phyloP scores from a whole-genome alignment of 352 stramenopile genomes.

The Globisporangium middletonii region DNA sequence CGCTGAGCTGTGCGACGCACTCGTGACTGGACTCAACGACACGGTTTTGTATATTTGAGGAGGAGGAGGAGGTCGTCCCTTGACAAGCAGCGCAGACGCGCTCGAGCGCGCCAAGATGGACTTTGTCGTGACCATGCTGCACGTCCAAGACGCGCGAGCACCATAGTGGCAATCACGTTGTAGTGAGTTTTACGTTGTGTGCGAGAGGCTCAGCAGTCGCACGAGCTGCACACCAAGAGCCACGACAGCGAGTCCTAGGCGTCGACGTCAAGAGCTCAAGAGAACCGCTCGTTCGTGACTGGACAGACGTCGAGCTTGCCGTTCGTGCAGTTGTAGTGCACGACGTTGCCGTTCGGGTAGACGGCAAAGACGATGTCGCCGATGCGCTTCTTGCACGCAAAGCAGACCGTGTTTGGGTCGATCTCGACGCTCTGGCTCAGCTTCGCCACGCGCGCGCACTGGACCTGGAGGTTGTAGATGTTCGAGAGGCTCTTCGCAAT shows the following conservation, averaged over 20 bases:
- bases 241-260: neutral
- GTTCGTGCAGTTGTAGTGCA: conserved; percentile 88
- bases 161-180: too few relatives aligned
- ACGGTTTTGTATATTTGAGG: neutral
- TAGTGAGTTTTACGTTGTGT: too few relatives aligned
- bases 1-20: neutral
- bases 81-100: neutral
- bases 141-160: too few relatives aligned
- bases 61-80: neutral
- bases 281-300: conserved; percentile 77
- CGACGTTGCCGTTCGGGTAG: conserved; percentile 79
- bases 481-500: conserved; percentile 82
- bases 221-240: too few relatives aligned
- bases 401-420: conserved; percentile 70
- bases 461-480: conserved; percentile 87
- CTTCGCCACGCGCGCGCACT: conserved; percentile 80
- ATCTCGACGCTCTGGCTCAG: conserved; percentile 77
- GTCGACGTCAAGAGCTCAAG: conserved; percentile 1
- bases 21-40: neutral
- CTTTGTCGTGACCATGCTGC: too few relatives aligned
- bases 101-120: too few relatives aligned
- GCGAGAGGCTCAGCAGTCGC: too few relatives aligned
- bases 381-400: conserved; percentile 83
- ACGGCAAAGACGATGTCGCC: conserved; percentile 86
- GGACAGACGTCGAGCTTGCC: conserved; percentile 76